Evolutionary conservation across 208 protist genomes (phyloP).

Genomic region (Leishmania amazonensis): DNA sequence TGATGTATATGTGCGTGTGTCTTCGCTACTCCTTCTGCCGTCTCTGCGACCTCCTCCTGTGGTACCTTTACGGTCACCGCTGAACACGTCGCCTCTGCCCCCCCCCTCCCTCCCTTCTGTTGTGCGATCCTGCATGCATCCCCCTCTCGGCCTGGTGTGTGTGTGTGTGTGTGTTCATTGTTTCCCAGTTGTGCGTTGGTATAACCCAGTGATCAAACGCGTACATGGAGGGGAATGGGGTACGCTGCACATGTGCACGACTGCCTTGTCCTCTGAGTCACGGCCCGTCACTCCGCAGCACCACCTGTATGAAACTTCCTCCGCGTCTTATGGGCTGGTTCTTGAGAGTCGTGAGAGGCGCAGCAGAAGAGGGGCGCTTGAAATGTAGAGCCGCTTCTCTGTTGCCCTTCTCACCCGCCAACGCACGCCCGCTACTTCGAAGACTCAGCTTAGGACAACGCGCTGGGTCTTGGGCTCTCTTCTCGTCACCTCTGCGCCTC

Average conservation of each 20-base stretch:
- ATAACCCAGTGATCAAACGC: not conserved
- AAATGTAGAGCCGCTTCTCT: not conserved
- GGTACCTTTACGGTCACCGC: not conserved
- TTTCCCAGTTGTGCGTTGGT: not conserved
- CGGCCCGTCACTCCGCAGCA: not conserved
- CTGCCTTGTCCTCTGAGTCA: not conserved
- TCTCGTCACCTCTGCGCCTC: constrained; percentile 5
- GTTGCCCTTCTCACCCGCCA: not conserved
- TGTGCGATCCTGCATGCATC: not conserved
- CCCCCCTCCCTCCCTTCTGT: no score
- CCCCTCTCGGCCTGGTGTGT: not conserved
- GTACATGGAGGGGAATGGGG: not conserved
- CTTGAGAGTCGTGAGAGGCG: not conserved
- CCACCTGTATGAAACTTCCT: not conserved
- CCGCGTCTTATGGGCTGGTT: not conserved
- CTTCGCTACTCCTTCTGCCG: not conserved
- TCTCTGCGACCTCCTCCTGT: not conserved
- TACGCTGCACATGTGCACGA: not conserved
- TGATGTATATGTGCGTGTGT: not conserved
- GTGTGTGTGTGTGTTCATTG: not conserved
- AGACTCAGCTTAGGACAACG: not conserved
- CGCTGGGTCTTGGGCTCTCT: not conserved
- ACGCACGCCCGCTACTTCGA: not conserved
- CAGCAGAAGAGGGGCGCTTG: not conserved
- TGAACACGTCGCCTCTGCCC: not conserved